Evolutionary conservation across 192 early-diverging fungal genomes (phyloP).

Genomic region (Cetraspora pellucida): DNA sequence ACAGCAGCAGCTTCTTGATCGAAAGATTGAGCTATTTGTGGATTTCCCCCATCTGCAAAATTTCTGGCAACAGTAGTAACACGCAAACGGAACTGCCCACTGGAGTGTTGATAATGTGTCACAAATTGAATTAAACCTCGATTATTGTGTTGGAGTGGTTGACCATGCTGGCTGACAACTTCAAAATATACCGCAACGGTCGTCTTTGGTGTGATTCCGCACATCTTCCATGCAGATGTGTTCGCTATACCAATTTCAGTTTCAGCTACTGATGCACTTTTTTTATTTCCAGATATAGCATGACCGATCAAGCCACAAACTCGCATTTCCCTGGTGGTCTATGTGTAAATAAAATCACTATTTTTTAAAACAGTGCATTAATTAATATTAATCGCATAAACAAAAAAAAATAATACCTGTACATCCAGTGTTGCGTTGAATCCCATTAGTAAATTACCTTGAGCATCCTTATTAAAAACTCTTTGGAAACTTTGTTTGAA

Average conservation of each 20-base stretch:
- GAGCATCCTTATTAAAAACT: conserved; percentile 87
- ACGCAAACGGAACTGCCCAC: conserved; percentile 84
- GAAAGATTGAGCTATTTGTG: conserved; percentile 88
- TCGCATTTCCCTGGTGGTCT: conserved; percentile 93
- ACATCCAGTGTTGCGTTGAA: conserved; percentile 98
- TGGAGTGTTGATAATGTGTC: conserved; percentile 95
- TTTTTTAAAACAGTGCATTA: background rate
- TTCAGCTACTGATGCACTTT: conserved; percentile 88
- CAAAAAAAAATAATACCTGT: conserved; percentile 55
- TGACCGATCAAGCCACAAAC: conserved; percentile 98
- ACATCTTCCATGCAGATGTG: conserved; percentile 95
- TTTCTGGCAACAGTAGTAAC: conserved; percentile 95
- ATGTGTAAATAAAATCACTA: conserved; percentile 10
- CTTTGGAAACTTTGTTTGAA: conserved; percentile 99
- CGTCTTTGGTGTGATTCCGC: conserved; percentile 81
- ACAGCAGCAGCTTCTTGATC: conserved; percentile 98
- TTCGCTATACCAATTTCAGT: conserved; percentile 98
- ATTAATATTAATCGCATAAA: background rate
- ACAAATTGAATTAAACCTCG: conserved; percentile 93
- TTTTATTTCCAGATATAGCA: conserved; percentile 88
- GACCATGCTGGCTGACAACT: conserved; percentile 85
- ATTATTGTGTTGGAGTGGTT: conserved; percentile 77
- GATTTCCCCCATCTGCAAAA: conserved; percentile 76
- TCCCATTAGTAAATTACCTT: conserved; percentile 89
- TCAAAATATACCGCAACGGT: conserved; percentile 95